phyloP scores from a whole-genome alignment of 345 rosid species.

The Citrus sinensis region DVS_A1.0 CM039163.1:44485501-44486000 shows the following conservation, averaged over 20 bases:
- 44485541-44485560: neutral
- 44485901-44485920: neutral
- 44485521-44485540: neutral
- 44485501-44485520: neutral
- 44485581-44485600: neutral
- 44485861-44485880: neutral
- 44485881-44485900: neutral
- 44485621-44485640: neutral
- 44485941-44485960: neutral
- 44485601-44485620: neutral
- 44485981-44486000: neutral
- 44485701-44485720: neutral
- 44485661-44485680: neutral
- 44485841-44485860: neutral
- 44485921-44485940: neutral
- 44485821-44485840: neutral
- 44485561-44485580: neutral
- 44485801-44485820: neutral
- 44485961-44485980: neutral
- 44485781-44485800: neutral
- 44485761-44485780: conserved; percentile 1
- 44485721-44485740: neutral
- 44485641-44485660: neutral
- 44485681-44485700: neutral
- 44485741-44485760: neutral